A percentile compares a stretch with the other conserved stretches of the same genome.
These are phyloP conservation scores for Ormosia emarginata DNA, from an alignment of 306 rosid genomes.

Conservation along the genomic window DNA sequence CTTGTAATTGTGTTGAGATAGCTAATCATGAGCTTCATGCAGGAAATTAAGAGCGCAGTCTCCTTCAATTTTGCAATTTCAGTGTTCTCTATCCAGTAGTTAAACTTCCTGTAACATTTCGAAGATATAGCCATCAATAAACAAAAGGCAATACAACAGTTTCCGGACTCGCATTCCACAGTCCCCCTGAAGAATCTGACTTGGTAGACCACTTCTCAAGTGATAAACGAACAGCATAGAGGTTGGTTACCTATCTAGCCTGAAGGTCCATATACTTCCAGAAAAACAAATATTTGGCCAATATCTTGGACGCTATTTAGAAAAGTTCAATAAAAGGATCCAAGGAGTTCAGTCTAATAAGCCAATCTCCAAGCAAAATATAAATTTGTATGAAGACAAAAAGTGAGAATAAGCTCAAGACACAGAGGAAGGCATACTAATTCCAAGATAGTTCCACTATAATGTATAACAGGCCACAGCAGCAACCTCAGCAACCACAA, in stretches of 20 bases:
- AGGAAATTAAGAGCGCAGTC: not conserved
- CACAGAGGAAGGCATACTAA: not conserved
- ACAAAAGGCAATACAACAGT: not conserved
- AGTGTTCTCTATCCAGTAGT: constrained; percentile 9
- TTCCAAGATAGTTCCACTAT: constrained; percentile 23
- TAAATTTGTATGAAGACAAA: constrained; percentile 4
- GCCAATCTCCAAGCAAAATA: constrained; percentile 23
- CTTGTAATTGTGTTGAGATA: constrained; percentile 10
- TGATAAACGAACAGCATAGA: not conserved
- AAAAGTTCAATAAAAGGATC: constrained; percentile 16
- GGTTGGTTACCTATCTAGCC: not conserved
- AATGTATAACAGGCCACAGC: constrained; percentile 10
- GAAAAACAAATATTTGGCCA: not conserved
- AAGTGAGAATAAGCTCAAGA: not conserved
- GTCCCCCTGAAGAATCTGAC: constrained; percentile 9
- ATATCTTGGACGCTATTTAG: not conserved
- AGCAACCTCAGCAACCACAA: constrained; percentile 18
- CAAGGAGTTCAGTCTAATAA: constrained; percentile 21
- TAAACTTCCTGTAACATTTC: constrained; percentile 16
- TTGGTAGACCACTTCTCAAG: constrained; percentile 17
- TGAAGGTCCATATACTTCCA: constrained; percentile 16
- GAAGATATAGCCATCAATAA: constrained; percentile 2
- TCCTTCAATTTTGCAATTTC: constrained; percentile 14
- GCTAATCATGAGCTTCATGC: constrained; percentile 16
- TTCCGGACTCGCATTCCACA: constrained; percentile 1